phyloP scores from a whole-genome alignment of 331 rosid genomes.

The Acacia pycnantha region DNA sequence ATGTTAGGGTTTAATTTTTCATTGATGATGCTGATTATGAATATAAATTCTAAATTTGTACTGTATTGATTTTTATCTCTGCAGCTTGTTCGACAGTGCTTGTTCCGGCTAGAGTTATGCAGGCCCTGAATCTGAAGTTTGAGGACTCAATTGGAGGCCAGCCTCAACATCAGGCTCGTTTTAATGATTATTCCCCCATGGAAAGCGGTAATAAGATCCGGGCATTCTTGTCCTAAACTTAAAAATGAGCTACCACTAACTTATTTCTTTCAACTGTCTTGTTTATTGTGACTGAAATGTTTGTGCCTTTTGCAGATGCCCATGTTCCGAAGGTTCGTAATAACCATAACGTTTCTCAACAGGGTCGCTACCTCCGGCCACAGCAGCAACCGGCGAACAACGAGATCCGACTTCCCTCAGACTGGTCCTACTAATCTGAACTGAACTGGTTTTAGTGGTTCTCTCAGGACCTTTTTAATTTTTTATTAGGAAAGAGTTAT shows the following conservation, averaged over 20 bases:
- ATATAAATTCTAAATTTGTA: not conserved
- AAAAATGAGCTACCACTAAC: not conserved
- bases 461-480: not conserved
- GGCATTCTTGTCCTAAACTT: not conserved
- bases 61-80: not conserved
- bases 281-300: not conserved
- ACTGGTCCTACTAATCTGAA: conserved; percentile 67
- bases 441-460: not conserved
- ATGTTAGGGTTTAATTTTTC: not conserved
- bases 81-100: conserved; percentile 56
- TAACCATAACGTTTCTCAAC: conserved; percentile 31
- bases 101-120: conserved; percentile 66
- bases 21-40: not conserved
- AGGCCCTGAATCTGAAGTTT: conserved; percentile 56
- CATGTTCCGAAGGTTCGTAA: conserved; percentile 13
- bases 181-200: conserved; percentile 7
- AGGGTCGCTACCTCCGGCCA: conserved; percentile 35
- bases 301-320: conserved; percentile 3
- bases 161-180: conserved; percentile 34
- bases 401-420: conserved; percentile 71
- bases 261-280: not conserved
- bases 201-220: conserved; percentile 43
- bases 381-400: conserved; percentile 32
- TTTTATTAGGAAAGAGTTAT: not conserved
- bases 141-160: conserved; percentile 34